Evolutionary conservation across 306 rosid genomes (phyloP).

Genomic region (Cyclanthera cordifolia): DNA sequence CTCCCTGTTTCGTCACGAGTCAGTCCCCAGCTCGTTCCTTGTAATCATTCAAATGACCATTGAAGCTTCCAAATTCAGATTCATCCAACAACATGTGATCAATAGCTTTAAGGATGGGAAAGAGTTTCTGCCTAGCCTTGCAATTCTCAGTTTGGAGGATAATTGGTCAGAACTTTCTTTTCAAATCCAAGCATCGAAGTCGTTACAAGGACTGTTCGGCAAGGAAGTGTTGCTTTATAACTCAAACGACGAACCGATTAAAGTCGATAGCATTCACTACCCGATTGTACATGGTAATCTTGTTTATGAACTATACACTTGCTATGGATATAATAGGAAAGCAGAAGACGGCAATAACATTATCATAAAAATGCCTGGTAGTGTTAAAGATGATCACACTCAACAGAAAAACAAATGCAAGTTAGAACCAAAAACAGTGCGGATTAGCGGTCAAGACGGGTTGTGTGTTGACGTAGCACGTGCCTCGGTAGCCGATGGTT

Average conservation of each 20-base stretch:
- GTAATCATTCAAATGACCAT: not conserved
- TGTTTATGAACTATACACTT: no score
- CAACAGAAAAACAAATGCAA: not conserved
- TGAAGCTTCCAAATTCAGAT: not conserved
- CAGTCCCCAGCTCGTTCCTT: not conserved
- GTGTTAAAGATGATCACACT: not conserved
- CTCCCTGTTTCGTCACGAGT: not conserved
- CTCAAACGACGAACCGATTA: no score
- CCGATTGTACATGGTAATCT: no score
- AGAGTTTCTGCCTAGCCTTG: not conserved
- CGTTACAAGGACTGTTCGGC: not conserved
- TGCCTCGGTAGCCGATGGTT: not conserved
- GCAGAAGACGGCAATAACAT: no score
- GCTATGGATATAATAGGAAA: no score
- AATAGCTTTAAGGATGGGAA: not conserved
- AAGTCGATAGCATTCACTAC: no score
- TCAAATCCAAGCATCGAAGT: not conserved
- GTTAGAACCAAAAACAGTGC: not conserved
- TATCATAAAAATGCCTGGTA: not conserved
- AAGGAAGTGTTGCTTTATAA: no score
- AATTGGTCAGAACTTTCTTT: not conserved
- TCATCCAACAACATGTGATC: not conserved
- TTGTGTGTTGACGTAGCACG: not conserved
- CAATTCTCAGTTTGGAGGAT: not conserved
- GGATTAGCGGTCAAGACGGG: not conserved